A percentile compares a stretch with the other conserved stretches of the same genome.
phyloP scores from a whole-genome alignment of 257 asterid genomes.

The Solanum sitiens region DNA sequence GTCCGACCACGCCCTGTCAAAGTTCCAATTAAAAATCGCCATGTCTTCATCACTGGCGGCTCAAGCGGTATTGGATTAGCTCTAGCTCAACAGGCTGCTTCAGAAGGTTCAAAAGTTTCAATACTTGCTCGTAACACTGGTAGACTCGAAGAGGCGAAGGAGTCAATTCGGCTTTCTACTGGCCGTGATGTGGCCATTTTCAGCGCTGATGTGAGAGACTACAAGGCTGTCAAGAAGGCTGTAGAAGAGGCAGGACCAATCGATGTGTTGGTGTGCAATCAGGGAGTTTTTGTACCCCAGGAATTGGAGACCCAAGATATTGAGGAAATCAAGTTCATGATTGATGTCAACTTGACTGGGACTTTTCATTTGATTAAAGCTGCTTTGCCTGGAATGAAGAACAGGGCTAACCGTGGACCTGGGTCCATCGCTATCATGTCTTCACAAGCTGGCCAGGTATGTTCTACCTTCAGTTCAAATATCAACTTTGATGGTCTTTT shows the following conservation, averaged over 20 bases:
- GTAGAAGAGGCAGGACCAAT: slow-evolving; percentile 64
- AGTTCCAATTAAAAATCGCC: slow-evolving; percentile 73
- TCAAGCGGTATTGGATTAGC: slow-evolving; percentile 98
- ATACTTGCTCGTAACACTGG: slow-evolving; percentile 58
- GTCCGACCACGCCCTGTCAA: slow-evolving; percentile 59
- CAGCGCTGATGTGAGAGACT: slow-evolving; percentile 90
- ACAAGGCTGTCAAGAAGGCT: slow-evolving; percentile 45
- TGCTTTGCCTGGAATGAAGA: slow-evolving; percentile 83
- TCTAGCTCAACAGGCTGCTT: slow-evolving; percentile 67
- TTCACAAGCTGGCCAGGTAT: slow-evolving; percentile 97
- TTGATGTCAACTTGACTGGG: slow-evolving; percentile 81
- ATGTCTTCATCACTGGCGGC: slow-evolving; percentile 92
- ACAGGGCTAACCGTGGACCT: slow-evolving; percentile 51
- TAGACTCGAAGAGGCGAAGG: slow-evolving; percentile 75
- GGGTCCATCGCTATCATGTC: slow-evolving; percentile 86
- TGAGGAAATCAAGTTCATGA: slow-evolving; percentile 76
- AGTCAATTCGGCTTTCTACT: slow-evolving; percentile 63
- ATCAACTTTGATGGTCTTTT: neutral
- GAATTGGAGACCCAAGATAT: slow-evolving; percentile 60
- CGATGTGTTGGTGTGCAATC: slow-evolving; percentile 84
- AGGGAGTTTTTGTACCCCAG: slow-evolving; percentile 71
- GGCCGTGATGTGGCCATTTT: slow-evolving; percentile 63
- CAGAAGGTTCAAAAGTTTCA: slow-evolving; percentile 56
- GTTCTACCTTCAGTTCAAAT: neutral
- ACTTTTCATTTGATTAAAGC: slow-evolving; percentile 84